Base-by-base conservation (phyloP, 169 alveolate species). In the Amoebophrya sp. region DNA sequence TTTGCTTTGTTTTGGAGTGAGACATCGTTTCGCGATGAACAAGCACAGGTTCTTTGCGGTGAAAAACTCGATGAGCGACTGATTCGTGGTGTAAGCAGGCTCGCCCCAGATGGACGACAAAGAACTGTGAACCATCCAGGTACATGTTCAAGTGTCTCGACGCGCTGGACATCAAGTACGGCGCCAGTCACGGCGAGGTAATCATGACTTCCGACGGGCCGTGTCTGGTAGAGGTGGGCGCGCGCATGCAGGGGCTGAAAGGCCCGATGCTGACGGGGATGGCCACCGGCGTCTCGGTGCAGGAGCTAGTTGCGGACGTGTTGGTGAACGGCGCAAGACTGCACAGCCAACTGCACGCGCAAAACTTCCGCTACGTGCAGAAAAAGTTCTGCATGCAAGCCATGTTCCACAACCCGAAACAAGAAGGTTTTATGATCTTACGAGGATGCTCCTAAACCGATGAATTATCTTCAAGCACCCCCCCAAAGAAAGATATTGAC, bases 191-290 rank as follows among this genome's bases (percentile, higher is more conserved):
- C 78, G 78, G 78, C 23, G 78, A 58, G 34, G 78, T 58, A 1
- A 58, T 58, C 78, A 58, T 58, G 78, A 58, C 78, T 16, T 4
- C 23, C 38, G 78, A 58, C 23, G 78, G 78, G 5, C 78, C 78
- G 26, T 58, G 78, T 29, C 34, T 58, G 29, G 78, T 58, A 4
- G 78, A 58, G 78, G 78, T 58, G 29, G 78, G 78, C 23, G 78
- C 78, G 26, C 26, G 78, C 26, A 58, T 58, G 78, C 78, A 58
- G 34, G 78, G 78, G 26, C 78, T 58, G 39, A 58, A 58, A n/a
- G 78, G 78, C 78, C 78, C 78, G 34, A 58, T 58, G 78, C 78
- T 58, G 78, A 58, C 78, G 78, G 78, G 78, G 10, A 58, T 58
- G 78, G 78, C 78, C 4, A 58, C 78, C 78, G 78, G 78, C 34